Evolutionary conservation across 2,329 filamentous ascomycete species (phyloP), one percentile per base, ranked within the genome.

Genomic region (Nigrospora sphaerica): DNA sequence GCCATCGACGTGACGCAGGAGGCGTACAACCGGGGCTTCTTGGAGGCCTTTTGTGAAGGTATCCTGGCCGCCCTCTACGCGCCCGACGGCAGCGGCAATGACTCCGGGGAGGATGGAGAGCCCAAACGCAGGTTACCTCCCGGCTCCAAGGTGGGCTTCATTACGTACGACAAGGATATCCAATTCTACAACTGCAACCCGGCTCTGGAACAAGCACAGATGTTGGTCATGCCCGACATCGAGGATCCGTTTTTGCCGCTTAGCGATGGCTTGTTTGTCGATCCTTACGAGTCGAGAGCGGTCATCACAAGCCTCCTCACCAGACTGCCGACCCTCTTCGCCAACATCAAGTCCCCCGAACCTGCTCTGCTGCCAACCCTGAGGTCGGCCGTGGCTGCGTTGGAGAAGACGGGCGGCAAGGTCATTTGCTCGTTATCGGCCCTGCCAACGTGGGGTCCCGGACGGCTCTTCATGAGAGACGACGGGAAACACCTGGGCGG

Each of bases 211-310:
- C 83, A 90, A 67, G 89, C 93, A 11, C 93, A 98, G 62, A 96
- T 98, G 89, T 81, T 98, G 74, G 91, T 98, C 43, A 95, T 98
- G 88, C 88, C 93, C 4, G 93, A 98, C 62, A 78, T 98, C 42
- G 91, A 97, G 58, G 93, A 98, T 55, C 93, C 93, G 0, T 98
- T 98, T 63, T 83, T 97, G 14, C 91, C 93, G 3, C 74, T 98
- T 16, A 89, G 87, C 52, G 87, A 95, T 48, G 91, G 92, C 14
- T 75, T 98, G 11, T 97, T 97, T 63, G 92, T 97, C 14, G 92
- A 98, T 64, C 90, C 93, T 2, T 84, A 90, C 57, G 88, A 95
- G 64, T 93, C 89, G 39, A 81, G 78, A 62, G 73, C 82, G 19
- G 83, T 95, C 58, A 95, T 98, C 58, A 86, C 83, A 4, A 86